Conservation (phyloP, 75 land plant genomes). For the Picea glauca region DNA sequence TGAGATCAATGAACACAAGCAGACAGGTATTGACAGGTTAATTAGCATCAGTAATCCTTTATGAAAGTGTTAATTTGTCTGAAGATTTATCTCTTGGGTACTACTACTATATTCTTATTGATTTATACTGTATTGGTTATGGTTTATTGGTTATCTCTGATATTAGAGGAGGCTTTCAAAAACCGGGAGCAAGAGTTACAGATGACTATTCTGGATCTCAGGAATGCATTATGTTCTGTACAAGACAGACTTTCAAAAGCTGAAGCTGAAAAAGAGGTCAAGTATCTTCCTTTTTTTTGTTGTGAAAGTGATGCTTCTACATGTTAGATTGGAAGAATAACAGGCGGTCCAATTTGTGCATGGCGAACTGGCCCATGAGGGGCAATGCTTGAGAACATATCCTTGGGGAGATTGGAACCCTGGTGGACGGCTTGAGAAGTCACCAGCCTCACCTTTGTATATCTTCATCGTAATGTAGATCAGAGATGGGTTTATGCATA, state of each 20-base stretch:
- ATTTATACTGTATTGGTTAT: background rate
- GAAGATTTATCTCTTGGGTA: background rate
- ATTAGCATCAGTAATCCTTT: background rate
- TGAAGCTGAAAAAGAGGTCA: slow-evolving; percentile 37
- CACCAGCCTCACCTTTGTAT: no score
- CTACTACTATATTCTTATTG: background rate
- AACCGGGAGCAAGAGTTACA: slow-evolving; percentile 45
- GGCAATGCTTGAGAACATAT: no score
- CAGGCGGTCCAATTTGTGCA: no score
- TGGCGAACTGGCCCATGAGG: no score
- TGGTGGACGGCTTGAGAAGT: no score
- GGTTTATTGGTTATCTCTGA: background rate
- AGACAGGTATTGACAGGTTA: background rate
- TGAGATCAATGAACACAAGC: background rate
- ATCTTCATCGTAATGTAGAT: no score
- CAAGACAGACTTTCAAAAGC: slow-evolving; percentile 38
- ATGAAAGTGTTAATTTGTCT: background rate
- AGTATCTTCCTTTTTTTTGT: background rate
- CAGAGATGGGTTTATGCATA: no score
- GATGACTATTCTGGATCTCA: slow-evolving; percentile 25
- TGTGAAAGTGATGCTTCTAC: background rate
- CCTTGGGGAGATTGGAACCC: no score
- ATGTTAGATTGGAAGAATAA: background rate
- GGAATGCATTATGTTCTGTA: slow-evolving; percentile 15
- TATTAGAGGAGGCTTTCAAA: slow-evolving; percentile 33